phyloP scores from a whole-genome alignment of 345 rosid species.

The Gossypium anomalum region DNA sequence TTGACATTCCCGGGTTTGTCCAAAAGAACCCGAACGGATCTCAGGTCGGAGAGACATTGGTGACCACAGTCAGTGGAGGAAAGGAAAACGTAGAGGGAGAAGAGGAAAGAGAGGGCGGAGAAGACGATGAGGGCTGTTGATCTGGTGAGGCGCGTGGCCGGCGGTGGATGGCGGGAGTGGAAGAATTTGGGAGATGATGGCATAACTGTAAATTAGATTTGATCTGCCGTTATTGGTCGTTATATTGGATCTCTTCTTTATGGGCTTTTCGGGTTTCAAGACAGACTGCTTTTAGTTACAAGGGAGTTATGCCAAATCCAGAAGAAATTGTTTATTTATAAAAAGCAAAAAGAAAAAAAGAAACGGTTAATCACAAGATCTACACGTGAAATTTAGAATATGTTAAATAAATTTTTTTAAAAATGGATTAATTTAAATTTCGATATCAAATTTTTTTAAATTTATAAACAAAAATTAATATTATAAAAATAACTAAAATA shows the following conservation, averaged over 20 bases:
- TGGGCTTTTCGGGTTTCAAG: no score
- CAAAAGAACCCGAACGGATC: conserved; percentile 65
- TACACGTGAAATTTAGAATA: no score
- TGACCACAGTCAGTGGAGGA: conserved; percentile 20
- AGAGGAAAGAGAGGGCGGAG: conserved; percentile 45
- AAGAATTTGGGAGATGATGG: conserved; percentile 69
- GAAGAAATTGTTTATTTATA: no score
- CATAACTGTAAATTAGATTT: conserved; percentile 32
- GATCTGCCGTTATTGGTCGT: conserved; percentile 21
- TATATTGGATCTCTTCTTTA: conserved; percentile 12
- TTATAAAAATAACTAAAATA: no score
- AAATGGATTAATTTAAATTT: no score
- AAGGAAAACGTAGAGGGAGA: conserved; percentile 29
- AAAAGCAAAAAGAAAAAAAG: no score
- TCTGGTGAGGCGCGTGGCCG: conserved; percentile 32
- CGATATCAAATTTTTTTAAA: no score
- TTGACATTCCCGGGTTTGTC: conserved; percentile 28
- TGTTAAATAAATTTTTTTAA: no score
- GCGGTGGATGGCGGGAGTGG: conserved; percentile 37
- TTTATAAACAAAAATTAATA: no score
- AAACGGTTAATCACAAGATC: no score
- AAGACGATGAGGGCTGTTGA: conserved; percentile 42
- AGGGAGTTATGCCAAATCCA: no score
- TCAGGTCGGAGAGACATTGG: conserved; percentile 33
- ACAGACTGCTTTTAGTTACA: no score